Evolutionary conservation across 2,329 filamentous ascomycete genomes (phyloP).

Genomic region (Bipolaris victoriae): DNA sequence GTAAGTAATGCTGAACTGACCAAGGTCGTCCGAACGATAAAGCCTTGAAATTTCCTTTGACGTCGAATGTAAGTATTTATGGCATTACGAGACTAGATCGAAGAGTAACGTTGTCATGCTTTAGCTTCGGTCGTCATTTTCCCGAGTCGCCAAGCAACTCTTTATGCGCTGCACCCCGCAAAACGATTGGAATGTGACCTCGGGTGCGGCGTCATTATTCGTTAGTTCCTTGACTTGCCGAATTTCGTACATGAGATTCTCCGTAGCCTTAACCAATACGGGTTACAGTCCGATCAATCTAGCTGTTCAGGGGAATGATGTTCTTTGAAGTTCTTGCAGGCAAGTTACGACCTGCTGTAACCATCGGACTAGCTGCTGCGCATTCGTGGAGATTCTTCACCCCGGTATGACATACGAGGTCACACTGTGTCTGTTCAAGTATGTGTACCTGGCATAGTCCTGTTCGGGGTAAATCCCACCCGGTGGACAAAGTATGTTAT

Average conservation of each 20-base stretch:
- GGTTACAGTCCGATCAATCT: slow-evolving; percentile 1
- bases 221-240: neutral
- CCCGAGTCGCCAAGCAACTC: slow-evolving; percentile 2
- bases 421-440: slow-evolving; percentile 2
- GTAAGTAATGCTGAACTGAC: neutral
- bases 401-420: neutral
- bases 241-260: neutral
- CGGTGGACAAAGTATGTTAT: slow-evolving; percentile 2
- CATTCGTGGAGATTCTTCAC: slow-evolving; percentile 16
- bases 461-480: slow-evolving; percentile 2
- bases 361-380: neutral
- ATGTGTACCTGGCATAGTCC: neutral
- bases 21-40: too few species aligned
- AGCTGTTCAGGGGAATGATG: neutral
- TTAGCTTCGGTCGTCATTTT: neutral
- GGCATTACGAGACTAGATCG: neutral
- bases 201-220: slow-evolving; percentile 4
- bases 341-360: neutral
- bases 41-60: too few species aligned
- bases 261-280: neutral
- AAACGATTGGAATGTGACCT: slow-evolving; percentile 1
- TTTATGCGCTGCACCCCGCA: slow-evolving; percentile 9
- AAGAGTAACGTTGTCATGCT: neutral
- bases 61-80: neutral
- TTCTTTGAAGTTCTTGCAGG: neutral